Evolutionary conservation across 2,329 filamentous ascomycete genomes (phyloP).

Genomic region (Trichoderma pleuroti): DNA sequence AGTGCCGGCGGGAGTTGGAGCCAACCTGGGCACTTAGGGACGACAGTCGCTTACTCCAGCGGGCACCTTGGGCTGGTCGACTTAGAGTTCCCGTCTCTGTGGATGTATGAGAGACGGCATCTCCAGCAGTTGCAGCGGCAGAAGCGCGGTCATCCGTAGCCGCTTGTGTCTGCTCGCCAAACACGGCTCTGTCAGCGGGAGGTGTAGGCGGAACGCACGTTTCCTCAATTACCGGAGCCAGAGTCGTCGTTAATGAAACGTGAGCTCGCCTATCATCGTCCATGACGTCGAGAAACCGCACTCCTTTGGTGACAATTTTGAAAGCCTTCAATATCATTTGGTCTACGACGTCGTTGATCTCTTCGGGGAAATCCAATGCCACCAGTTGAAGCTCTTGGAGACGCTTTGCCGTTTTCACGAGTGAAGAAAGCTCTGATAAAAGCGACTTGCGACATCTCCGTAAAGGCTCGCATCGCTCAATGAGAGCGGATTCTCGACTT

Average conservation of each 20-base stretch:
- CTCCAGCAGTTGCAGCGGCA: constrained; percentile 34
- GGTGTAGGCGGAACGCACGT: constrained; percentile 59
- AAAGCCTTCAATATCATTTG: constrained; percentile 93
- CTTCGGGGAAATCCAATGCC: constrained; percentile 45
- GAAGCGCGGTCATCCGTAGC: constrained; percentile 40
- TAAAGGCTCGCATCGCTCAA: constrained; percentile 72
- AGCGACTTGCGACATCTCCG: constrained; percentile 81
- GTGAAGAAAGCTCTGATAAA: constrained; percentile 79
- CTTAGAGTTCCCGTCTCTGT: background rate
- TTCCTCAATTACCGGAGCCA: constrained; percentile 59
- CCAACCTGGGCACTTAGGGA: constrained; percentile 37
- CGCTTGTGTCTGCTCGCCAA: constrained; percentile 39
- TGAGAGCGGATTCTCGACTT: constrained; percentile 71
- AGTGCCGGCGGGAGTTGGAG: constrained; percentile 34
- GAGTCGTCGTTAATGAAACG: constrained; percentile 45
- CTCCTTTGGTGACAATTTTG: constrained; percentile 86
- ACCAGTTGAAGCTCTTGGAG: constrained; percentile 70
- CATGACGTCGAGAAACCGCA: constrained; percentile 84
- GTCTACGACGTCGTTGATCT: constrained; percentile 75
- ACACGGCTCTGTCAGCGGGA: constrained; percentile 54
- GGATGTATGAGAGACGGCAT: constrained; percentile 28
- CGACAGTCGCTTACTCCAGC: constrained; percentile 47
- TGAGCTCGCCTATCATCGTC: constrained; percentile 58
- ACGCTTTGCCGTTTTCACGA: constrained; percentile 85
- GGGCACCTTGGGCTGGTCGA: constrained; percentile 33